Conservation (phyloP, 139 green algal species). For the Mesostigma viride region DNA sequence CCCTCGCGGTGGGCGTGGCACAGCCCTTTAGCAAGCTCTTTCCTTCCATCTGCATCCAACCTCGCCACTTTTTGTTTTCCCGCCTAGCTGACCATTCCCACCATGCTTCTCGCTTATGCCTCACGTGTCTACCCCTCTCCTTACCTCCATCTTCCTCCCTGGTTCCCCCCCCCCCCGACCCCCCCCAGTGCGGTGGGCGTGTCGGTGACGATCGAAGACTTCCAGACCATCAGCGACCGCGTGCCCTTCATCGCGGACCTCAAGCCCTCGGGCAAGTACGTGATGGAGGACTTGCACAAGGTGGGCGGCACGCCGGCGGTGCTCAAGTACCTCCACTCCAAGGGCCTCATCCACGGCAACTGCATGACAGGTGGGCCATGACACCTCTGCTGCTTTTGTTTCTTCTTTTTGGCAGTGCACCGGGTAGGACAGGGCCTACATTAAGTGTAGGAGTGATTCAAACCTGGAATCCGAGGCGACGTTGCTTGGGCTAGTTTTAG, state of each 20-base stretch:
- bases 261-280: constrained; percentile 88
- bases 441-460: too few species aligned
- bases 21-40: too few species aligned
- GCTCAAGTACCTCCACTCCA: constrained; percentile 85
- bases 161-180: not conserved
- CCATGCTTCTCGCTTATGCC: not conserved
- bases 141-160: too few species aligned
- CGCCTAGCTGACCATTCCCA: too few species aligned
- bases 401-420: too few species aligned
- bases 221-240: constrained; percentile 74
- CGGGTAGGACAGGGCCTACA: too few species aligned
- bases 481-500: too few species aligned
- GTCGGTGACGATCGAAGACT: constrained; percentile 82
- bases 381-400: not conserved
- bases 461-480: too few species aligned
- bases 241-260: constrained; percentile 93
- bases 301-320: constrained; percentile 82
- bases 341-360: constrained; percentile 77
- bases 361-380: constrained; percentile 42
- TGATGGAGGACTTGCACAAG: constrained; percentile 98
- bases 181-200: constrained; percentile 49
- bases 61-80: too few species aligned
- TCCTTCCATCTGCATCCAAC: too few species aligned
- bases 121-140: constrained; percentile 69
- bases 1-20: too few species aligned